Percentiles rank a stretch among this genome's conserved stretches.
Conservation (phyloP, 495 filamentous ascomycete genomes). For the Hyaloscypha variabilis region DNA sequence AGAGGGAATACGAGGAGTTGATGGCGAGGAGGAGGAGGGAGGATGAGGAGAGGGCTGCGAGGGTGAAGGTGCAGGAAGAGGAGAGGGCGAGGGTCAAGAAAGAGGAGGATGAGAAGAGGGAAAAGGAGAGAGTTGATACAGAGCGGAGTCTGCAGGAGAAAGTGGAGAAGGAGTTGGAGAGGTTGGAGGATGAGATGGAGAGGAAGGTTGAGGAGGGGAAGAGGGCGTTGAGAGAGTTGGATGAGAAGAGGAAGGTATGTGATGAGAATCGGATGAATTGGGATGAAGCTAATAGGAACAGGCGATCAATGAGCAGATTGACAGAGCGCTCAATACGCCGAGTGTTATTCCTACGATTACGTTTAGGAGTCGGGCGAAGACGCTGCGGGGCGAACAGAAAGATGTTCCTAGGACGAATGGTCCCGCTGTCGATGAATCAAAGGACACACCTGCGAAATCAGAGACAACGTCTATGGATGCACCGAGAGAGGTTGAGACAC, state of each 20-base stretch:
- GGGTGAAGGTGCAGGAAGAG: constrained; percentile 9
- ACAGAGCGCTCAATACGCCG: constrained; percentile 22
- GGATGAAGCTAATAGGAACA: not conserved
- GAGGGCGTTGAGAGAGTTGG: constrained; percentile 22
- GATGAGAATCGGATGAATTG: not conserved
- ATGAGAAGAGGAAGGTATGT: constrained; percentile 29
- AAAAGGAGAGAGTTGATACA: constrained; percentile 7
- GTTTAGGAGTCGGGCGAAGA: constrained; percentile 24
- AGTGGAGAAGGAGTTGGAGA: constrained; percentile 24
- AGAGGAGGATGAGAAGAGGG: constrained; percentile 19
- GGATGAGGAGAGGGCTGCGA: constrained; percentile 22
- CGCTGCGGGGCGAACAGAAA: not conserved
- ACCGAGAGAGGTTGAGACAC: no score
- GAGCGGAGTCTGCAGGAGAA: constrained; percentile 8
- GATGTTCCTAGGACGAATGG: no score
- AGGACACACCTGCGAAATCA: no score
- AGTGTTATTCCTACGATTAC: constrained; percentile 25
- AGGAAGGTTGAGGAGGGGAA: constrained; percentile 28
- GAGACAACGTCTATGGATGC: no score
- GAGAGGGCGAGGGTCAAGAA: constrained; percentile 16
- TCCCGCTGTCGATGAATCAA: no score
- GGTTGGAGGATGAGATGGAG: constrained; percentile 31
- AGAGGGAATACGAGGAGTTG: constrained; percentile 25
- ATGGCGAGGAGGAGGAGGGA: constrained; percentile 23
- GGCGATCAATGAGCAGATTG: constrained; percentile 28